Evolutionary conservation across 768 basidiomycete species (phyloP).

Genomic region (Serendipita sp.): DNA sequence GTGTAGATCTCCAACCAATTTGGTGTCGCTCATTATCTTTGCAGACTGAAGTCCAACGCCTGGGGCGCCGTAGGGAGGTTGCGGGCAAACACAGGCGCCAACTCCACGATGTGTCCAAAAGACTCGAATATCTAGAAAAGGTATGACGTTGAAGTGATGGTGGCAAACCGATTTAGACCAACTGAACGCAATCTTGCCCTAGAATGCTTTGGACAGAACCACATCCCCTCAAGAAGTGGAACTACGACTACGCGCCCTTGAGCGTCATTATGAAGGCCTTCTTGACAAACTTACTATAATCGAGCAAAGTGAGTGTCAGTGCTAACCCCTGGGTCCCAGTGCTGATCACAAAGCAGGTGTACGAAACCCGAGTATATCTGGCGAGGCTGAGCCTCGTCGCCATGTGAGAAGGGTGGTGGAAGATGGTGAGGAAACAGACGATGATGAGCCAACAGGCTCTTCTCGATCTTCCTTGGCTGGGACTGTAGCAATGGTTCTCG

Average conservation of each 20-base stretch:
- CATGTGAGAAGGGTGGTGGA: neutral
- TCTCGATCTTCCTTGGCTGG: neutral
- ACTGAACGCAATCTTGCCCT: too few relatives aligned
- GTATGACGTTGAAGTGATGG: neutral
- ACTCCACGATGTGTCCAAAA: neutral
- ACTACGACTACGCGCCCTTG: neutral
- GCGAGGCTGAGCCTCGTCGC: neutral
- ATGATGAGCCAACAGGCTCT: neutral
- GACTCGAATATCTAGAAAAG: neutral
- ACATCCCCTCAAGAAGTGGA: neutral
- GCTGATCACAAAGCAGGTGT: neutral
- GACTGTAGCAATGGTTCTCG: neutral
- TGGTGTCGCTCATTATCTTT: neutral
- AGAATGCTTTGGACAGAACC: neutral
- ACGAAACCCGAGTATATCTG: neutral
- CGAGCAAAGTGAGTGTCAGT: neutral
- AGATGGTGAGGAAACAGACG: neutral
- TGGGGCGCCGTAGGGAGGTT: neutral
- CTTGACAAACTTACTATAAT: neutral
- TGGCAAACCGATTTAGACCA: too few relatives aligned
- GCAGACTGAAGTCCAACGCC: neutral
- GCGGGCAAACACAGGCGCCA: neutral
- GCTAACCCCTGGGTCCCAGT: neutral
- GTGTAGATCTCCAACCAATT: neutral
- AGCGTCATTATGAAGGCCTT: neutral